Evolutionary conservation across 352 stramenopile genomes (phyloP).

Genomic region (Peronospora farinosa): DNA sequence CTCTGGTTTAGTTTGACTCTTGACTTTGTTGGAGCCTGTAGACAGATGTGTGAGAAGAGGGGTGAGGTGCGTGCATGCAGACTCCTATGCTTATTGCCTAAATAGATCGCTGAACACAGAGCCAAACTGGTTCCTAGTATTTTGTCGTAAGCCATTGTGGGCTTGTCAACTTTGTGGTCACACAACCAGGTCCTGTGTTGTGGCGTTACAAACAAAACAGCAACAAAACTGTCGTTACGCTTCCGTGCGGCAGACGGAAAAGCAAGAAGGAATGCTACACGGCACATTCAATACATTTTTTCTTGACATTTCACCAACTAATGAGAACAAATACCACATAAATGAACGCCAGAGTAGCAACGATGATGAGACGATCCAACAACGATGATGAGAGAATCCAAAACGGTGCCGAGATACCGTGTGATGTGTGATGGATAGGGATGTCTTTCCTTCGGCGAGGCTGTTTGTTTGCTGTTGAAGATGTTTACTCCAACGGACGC

Average conservation of each 20-base stretch:
- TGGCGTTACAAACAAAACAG: not conserved
- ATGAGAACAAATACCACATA: constrained; percentile 13
- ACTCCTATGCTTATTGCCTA: constrained; percentile 9
- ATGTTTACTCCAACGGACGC: constrained; percentile 16
- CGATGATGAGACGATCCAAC: constrained; percentile 21
- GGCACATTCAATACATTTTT: constrained; percentile 19
- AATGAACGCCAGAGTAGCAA: constrained; percentile 14
- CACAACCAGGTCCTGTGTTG: too few relatives aligned
- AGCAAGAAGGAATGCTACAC: constrained; percentile 11
- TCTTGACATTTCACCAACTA: constrained; percentile 25
- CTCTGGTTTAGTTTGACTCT: constrained; percentile 19
- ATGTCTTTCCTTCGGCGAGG: constrained; percentile 23
- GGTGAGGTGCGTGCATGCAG: not conserved
- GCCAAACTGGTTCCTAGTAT: constrained; percentile 11
- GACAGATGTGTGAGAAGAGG: constrained; percentile 15
- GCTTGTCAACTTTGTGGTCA: not conserved
- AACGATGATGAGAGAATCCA: constrained; percentile 20
- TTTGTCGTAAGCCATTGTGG: not conserved
- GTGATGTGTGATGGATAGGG: constrained; percentile 4
- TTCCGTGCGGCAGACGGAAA: constrained; percentile 13
- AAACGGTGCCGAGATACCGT: constrained; percentile 21
- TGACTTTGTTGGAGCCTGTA: constrained; percentile 18
- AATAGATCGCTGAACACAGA: constrained; percentile 27
- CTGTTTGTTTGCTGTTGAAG: constrained; percentile 1
- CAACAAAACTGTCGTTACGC: constrained; percentile 10